Evolutionary conservation across 371 early-diverging fungal genomes (phyloP).

Genomic region (Actinomucor elegans): DNA sequence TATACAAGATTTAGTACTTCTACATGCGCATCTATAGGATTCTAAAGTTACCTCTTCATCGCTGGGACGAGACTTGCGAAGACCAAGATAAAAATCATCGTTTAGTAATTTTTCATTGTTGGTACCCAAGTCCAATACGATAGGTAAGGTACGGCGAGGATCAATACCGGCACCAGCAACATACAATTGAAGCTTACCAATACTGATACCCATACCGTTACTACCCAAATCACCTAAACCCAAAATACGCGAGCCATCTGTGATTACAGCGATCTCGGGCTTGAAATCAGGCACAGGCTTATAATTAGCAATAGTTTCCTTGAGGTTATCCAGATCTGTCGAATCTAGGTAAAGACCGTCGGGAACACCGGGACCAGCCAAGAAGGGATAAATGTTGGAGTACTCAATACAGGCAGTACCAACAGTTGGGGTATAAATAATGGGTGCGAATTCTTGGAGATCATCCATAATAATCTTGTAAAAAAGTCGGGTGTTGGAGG

Average conservation of each 20-base stretch:
- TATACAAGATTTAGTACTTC: not conserved
- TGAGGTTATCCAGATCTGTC: constrained; percentile 61
- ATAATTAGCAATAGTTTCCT: constrained; percentile 71
- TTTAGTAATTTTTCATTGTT: constrained; percentile 74
- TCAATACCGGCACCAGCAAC: constrained; percentile 91
- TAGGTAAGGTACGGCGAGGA: constrained; percentile 83
- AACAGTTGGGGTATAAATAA: constrained; percentile 94
- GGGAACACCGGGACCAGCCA: constrained; percentile 70
- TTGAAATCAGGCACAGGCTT: constrained; percentile 35
- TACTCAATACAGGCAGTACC: constrained; percentile 89
- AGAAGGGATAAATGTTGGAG: constrained; percentile 84
- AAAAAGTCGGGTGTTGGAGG: constrained; percentile 77
- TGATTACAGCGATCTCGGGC: constrained; percentile 87
- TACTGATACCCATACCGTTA: constrained; percentile 92
- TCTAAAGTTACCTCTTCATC: constrained; percentile 32
- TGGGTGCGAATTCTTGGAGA: constrained; percentile 72
- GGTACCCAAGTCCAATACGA: constrained; percentile 87
- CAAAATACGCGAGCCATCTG: constrained; percentile 92
- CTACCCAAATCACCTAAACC: constrained; percentile 91
- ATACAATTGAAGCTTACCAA: constrained; percentile 91
- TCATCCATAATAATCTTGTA: constrained; percentile 76
- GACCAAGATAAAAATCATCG: constrained; percentile 86
- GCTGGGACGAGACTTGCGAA: constrained; percentile 48
- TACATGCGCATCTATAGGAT: no score
- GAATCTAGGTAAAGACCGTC: constrained; percentile 83